These are phyloP conservation scores for Dictyostelium purpureum DNA, from an alignment of 78 protist species.

Conservation along the genomic window DNA sequence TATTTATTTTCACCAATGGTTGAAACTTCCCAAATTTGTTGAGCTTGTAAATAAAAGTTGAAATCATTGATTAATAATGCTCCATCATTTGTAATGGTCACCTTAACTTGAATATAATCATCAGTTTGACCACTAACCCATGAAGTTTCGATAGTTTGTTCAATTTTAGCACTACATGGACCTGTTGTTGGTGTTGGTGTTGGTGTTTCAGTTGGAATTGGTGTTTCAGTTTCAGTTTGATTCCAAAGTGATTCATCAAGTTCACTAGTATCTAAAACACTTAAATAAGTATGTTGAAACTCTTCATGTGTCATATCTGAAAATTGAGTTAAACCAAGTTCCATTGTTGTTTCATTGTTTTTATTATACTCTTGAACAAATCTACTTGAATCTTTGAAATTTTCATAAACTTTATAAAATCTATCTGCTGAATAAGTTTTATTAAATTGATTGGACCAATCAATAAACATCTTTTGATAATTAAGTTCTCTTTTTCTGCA, in stretches of 20 bases:
- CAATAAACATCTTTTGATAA: too few species aligned
- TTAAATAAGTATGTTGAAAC: background rate
- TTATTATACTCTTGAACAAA: background rate
- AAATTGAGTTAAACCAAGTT: conserved; percentile 2
- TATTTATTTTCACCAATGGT: background rate
- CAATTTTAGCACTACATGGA: background rate
- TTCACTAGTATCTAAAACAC: background rate
- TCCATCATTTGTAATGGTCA: background rate
- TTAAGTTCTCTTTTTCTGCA: too few species aligned
- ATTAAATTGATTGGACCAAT: background rate
- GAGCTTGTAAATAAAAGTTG: too few species aligned
- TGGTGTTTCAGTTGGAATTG: background rate
- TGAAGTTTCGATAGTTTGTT: background rate
- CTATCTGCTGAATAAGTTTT: background rate
- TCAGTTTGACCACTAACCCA: background rate
- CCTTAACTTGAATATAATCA: too few species aligned
- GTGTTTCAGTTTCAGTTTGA: background rate
- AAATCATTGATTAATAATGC: background rate
- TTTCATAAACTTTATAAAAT: background rate
- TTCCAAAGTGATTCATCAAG: too few species aligned
- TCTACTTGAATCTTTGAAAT: background rate
- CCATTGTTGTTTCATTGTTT: background rate
- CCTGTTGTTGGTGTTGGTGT: background rate
- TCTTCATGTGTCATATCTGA: background rate
- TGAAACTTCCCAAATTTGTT: background rate